Percentiles rank a stretch among this genome's conserved stretches.
Conservation (phyloP, 768 basidiomycete species). For the Tricholoma bakamatsutake region DNA sequence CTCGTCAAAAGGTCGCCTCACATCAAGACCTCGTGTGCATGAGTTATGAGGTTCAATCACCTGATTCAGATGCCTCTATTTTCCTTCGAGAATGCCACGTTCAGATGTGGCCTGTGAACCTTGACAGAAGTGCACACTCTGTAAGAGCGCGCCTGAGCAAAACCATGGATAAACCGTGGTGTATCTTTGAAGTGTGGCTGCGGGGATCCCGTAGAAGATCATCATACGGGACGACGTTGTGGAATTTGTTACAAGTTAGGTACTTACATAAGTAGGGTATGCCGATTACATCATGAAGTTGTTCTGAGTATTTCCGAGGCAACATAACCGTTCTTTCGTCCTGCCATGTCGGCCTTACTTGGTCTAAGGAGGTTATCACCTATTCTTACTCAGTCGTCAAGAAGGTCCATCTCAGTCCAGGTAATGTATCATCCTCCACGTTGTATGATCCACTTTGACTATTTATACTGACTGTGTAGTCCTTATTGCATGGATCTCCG, state of each 20-base stretch:
- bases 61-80: neutral
- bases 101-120: conserved; percentile 9
- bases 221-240: neutral
- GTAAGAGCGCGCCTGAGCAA: conserved; percentile 23
- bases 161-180: conserved; percentile 27
- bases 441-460: conserved; percentile 12
- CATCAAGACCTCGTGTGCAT: conserved; percentile 1
- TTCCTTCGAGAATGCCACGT: conserved; percentile 7
- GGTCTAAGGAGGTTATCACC: conserved; percentile 24
- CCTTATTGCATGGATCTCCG: conserved; percentile 88
- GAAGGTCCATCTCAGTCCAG: conserved; percentile 60
- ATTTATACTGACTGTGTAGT: conserved; percentile 39
- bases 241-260: too few species aligned
- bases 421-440: conserved; percentile 28
- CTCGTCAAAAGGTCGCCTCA: neutral
- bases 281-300: neutral
- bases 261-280: too few species aligned
- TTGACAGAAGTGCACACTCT: conserved; percentile 14
- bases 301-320: neutral
- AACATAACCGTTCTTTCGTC: neutral
- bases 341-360: conserved; percentile 26
- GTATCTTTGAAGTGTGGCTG: conserved; percentile 36
- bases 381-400: conserved; percentile 21
- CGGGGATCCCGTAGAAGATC: conserved; percentile 12
- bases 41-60: neutral